Evolutionary conservation across 805 yeast genomes (phyloP).

Genomic region (Ogataea dorogensis): DNA sequence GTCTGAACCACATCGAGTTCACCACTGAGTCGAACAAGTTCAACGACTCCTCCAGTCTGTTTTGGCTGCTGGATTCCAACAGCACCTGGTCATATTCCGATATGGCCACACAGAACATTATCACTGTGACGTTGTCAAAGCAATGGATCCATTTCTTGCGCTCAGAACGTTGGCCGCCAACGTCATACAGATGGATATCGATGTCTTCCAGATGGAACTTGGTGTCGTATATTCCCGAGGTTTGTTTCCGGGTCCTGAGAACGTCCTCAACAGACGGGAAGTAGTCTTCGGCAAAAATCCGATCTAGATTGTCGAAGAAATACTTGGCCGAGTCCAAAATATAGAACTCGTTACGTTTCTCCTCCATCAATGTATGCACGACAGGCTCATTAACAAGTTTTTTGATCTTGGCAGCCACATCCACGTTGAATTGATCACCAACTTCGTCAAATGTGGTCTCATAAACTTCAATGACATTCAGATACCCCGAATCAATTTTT

Average conservation of each 20-base stretch:
- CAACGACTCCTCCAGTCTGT: conserved; percentile 77
- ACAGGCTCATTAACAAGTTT: conserved; percentile 56
- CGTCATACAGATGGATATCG: conserved; percentile 70
- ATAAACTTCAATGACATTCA: conserved; percentile 44
- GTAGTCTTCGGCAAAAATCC: conserved; percentile 61
- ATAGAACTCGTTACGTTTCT: conserved; percentile 69
- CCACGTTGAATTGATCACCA: conserved; percentile 45
- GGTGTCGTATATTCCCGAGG: conserved; percentile 88
- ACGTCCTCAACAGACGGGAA: conserved; percentile 76
- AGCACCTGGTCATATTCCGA: conserved; percentile 89
- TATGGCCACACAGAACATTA: conserved; percentile 87
- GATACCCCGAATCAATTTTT: conserved; percentile 36
- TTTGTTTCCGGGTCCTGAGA: conserved; percentile 83
- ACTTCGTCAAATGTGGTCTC: conserved; percentile 55
- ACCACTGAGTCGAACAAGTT: conserved; percentile 86
- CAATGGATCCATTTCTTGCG: conserved; percentile 97
- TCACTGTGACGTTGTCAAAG: conserved; percentile 86
- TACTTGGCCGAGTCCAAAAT: conserved; percentile 82
- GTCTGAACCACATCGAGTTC: conserved; percentile 87
- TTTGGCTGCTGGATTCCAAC: conserved; percentile 72
- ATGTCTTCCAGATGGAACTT: conserved; percentile 71
- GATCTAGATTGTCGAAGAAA: conserved; percentile 63
- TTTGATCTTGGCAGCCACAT: conserved; percentile 47
- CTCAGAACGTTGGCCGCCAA: conserved; percentile 95
- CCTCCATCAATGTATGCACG: conserved; percentile 55